A percentile compares a stretch with the other conserved stretches of the same genome.
These are phyloP conservation scores for Hypoxylon lienhwacheense DNA, from an alignment of 495 filamentous ascomycete species.

Conservation along the genomic window DNA sequence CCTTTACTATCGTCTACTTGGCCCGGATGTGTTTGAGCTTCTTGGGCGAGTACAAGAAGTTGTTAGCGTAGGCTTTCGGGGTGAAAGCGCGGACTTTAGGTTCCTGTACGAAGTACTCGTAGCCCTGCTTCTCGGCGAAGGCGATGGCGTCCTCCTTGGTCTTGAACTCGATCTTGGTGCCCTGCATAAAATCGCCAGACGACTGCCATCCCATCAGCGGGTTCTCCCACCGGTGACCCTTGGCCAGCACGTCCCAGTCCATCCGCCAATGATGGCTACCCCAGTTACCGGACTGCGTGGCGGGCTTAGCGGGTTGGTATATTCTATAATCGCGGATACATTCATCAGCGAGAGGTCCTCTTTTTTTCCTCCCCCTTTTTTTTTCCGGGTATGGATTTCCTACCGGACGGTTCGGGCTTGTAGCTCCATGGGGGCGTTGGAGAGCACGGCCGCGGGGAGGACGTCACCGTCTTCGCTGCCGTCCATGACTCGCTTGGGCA, in stretches of 20 bases:
- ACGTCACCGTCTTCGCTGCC: slow-evolving; percentile 79
- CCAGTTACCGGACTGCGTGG: slow-evolving; percentile 90
- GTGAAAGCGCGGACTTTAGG: slow-evolving; percentile 82
- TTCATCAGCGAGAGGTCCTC: no score
- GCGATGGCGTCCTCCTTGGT: slow-evolving; percentile 90
- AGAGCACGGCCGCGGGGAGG: slow-evolving; percentile 80
- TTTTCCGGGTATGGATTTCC: no score
- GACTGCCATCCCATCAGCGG: slow-evolving; percentile 98
- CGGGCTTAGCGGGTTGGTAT: slow-evolving; percentile 84
- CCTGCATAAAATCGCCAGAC: slow-evolving; percentile 89
- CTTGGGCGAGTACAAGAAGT: slow-evolving; percentile 81
- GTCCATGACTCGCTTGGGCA: slow-evolving; percentile 85
- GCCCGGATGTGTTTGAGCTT: slow-evolving; percentile 92
- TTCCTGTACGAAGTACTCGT: slow-evolving; percentile 98
- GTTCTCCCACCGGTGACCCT: slow-evolving; percentile 96
- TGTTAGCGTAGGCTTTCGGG: slow-evolving; percentile 95
- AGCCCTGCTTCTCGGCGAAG: slow-evolving; percentile 98
- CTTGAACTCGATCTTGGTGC: slow-evolving; percentile 86
- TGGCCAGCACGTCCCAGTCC: slow-evolving; percentile 93
- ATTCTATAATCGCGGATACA: no score
- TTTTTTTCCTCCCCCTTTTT: no score
- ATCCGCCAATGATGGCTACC: slow-evolving; percentile 87
- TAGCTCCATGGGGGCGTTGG: slow-evolving; percentile 89
- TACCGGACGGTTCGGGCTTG: slow-evolving; percentile 94
- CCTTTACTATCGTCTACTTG: slow-evolving; percentile 59